Evolutionary conservation across 352 stramenopile species (phyloP), one percentile per base, ranked within the genome.

Genomic region (Globisporangium mamillatum): DNA sequence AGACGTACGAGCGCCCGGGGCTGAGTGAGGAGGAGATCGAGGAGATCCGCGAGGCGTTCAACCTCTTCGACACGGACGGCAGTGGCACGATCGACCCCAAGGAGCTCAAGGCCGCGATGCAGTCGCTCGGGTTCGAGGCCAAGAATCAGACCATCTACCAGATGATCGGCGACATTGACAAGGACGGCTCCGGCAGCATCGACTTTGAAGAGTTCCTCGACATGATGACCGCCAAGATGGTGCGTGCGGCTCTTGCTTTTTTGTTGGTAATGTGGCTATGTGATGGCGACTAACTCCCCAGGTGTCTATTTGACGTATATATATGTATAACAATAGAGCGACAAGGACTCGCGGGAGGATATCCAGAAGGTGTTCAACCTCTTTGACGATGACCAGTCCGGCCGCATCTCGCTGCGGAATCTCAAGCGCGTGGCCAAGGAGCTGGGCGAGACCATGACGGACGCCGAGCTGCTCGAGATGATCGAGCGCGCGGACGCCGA

Each of bases 381-480:
- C 3, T 99, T 99, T 75, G 97, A 99, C 74, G 96, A 99, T 74
- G 97, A 99, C 77, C 94, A 99, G 70, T 97, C 92, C 64, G 97
- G 97, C 22, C 98, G 98, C 71, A 99, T 99, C 73, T 97, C 91
- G 44, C 91, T 99, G 71, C 86, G 91, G 29, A 99, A 99, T 80
- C 88, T 99, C 66, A 99, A 99, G 76, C 87, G 97, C 67, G 95
- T 99, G 41, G 97, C 97, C 22, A 98, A 98, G 68, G 97, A 99
- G 75, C 82, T 99, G n/a, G 97, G 97, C 46, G 97, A 99, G 84
- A 98, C 94, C 70, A 99, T 99, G 90, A 99, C 96, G 25, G 95
- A 99, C 76, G 97, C 98, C 64, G 98, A 99, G 86, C 79, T 99
- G 70, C 89, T 99, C 60, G 97, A 99, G 80, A 99, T 99, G 97